Evolutionary conservation across 2,329 filamentous ascomycete genomes (phyloP), one percentile per base, ranked within the genome.

Genomic region (Verticillium alfalfae): DNA sequence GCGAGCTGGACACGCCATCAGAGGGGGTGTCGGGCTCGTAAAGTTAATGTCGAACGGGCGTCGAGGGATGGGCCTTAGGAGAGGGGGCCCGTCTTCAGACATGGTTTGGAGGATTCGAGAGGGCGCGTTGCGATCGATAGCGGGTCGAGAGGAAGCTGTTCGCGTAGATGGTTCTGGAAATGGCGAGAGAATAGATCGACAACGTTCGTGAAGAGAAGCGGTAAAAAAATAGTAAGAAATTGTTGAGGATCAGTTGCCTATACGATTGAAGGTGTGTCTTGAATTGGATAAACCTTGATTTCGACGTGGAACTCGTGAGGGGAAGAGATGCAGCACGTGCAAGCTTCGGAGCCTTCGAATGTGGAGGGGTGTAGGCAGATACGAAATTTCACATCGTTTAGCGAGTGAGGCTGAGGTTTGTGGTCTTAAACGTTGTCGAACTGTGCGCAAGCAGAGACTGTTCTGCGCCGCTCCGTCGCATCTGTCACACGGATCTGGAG

Each of bases 51-150:
- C 83, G 76, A 93, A 93, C 16, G 88, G 83, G 55, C 91, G 86
- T 63, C 89, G 86, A 26, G 91, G 89, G 64, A 88, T 83, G 6
- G 92, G 92, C 57, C 88, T 87, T 65, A 90, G 71, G 66, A 92
- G 76, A 41, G 80, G 80, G 61, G 85, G 84, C 52, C 79, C 75
- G 63, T 78, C 75, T 61, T 79, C 73, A 54, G 74, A 68, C 77
- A 79, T 78, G 62, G 16, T 64, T 36, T 59, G 13, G 55, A 37
- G 41, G 13, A 64, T 64, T 37, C 61, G 62, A 55, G 56, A 13
- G 18, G 18, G 2, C 8, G n/a, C 22, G 18, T 9, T 37, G 36
- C 13, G 36, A 10, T 10, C 36, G 36, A 7, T 37, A 13, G 36
- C 36, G 5, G 36, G 36, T 37, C 36, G 55, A 10, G 26, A n/a